Percentiles rank a stretch among this genome's conserved stretches.
Evolutionary conservation across 768 basidiomycete species (phyloP).

Genomic region (Suillus subalutaceus): DNA sequence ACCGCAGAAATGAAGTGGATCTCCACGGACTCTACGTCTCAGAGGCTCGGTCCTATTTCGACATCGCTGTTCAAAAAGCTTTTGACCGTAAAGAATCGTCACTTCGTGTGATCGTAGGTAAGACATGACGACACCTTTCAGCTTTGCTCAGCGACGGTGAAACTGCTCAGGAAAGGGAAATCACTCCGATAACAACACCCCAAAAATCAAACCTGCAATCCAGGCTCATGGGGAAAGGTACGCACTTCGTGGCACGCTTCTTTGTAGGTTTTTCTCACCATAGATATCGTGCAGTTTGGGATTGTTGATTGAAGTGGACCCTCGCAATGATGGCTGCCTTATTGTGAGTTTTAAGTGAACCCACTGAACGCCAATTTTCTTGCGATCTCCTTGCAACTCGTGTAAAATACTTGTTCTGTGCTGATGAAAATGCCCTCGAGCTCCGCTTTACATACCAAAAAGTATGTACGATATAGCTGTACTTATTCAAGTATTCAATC

Average conservation of each 20-base stretch:
- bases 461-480: constrained; percentile 33
- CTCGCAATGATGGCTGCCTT: constrained; percentile 77
- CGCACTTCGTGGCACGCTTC: constrained; percentile 18
- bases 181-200: constrained; percentile 70
- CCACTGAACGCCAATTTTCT: neutral
- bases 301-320: constrained; percentile 71
- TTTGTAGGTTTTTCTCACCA: too few relatives aligned
- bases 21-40: constrained; percentile 87
- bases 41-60: constrained; percentile 76
- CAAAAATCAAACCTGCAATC: constrained; percentile 88
- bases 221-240: constrained; percentile 79
- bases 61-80: constrained; percentile 65
- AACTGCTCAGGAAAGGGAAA: constrained; percentile 67
- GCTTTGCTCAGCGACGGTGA: neutral
- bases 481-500: too few relatives aligned
- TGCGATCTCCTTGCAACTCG: neutral
- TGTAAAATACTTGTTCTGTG: neutral
- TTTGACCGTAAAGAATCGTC: constrained; percentile 57
- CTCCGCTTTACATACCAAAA: neutral
- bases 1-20: constrained; percentile 68
- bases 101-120: constrained; percentile 80
- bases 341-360: constrained; percentile 47
- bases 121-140: constrained; percentile 25
- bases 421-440: too few relatives aligned
- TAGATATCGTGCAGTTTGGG: constrained; percentile 45